Conservation (phyloP, 2,329 filamentous ascomycete species). For the Claviceps cyperi region DNA sequence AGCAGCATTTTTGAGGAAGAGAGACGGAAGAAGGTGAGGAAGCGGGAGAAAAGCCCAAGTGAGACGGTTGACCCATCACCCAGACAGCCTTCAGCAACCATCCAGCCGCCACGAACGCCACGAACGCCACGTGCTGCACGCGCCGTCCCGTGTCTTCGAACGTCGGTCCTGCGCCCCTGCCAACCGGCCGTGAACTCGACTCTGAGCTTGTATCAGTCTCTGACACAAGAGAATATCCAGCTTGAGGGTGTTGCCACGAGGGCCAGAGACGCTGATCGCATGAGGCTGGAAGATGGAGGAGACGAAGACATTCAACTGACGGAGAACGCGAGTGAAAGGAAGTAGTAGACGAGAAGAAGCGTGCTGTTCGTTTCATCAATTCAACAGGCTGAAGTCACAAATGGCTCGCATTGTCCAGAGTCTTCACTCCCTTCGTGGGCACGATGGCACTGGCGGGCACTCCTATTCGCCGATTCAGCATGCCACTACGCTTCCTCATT, state of each 20-base stretch:
- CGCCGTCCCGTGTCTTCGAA: slow-evolving; percentile 3
- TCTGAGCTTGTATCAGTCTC: no score
- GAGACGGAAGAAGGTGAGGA: background rate
- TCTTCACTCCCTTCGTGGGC: background rate
- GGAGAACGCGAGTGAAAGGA: background rate
- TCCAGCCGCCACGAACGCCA: no score
- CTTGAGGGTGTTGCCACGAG: background rate
- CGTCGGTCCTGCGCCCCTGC: background rate
- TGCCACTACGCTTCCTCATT: background rate
- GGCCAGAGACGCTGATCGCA: background rate
- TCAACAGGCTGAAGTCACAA: background rate
- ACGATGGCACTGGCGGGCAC: background rate
- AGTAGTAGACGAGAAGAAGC: background rate
- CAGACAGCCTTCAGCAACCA: background rate
- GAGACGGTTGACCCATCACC: background rate
- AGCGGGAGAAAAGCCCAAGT: background rate
- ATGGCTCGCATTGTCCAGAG: background rate
- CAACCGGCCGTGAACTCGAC: background rate
- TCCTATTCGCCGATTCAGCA: background rate
- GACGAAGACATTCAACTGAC: no score
- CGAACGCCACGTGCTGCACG: background rate
- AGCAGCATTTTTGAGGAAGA: background rate
- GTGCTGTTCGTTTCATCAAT: background rate
- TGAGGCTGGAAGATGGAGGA: background rate
- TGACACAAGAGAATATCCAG: background rate